Conservation (phyloP, 2,329 filamentous ascomycete species). For the Apiospora phragmitis region DNA sequence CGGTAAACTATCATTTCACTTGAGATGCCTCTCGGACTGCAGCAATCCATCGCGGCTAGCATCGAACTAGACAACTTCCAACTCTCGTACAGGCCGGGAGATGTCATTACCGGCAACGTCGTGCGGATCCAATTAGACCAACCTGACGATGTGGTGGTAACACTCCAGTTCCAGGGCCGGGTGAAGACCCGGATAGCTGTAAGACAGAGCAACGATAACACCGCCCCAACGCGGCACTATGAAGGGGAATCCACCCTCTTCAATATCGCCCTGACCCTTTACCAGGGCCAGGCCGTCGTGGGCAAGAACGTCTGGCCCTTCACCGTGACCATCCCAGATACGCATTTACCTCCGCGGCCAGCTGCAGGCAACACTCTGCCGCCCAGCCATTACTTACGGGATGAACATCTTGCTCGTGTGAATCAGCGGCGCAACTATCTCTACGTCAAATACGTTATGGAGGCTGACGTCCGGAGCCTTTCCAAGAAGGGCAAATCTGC, state of each 20-base stretch:
- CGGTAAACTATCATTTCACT: neutral
- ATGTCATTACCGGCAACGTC: slow-evolving; percentile 9
- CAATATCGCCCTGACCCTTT: slow-evolving; percentile 26
- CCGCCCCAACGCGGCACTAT: neutral
- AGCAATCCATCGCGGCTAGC: slow-evolving; percentile 13
- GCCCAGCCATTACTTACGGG: neutral
- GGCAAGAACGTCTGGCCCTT: slow-evolving; percentile 29
- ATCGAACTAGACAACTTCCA: slow-evolving; percentile 12
- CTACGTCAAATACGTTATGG: slow-evolving; percentile 38
- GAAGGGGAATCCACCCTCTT: slow-evolving; percentile 18
- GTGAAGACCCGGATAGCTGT: neutral
- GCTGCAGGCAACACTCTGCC: neutral
- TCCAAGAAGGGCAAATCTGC: neutral
- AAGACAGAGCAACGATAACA: neutral
- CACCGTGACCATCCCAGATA: slow-evolving; percentile 27
- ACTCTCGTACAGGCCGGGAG: slow-evolving; percentile 13
- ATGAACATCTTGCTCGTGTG: neutral
- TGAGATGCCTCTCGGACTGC: slow-evolving; percentile 2
- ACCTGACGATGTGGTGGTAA: slow-evolving; percentile 5
- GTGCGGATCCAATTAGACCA: slow-evolving; percentile 7
- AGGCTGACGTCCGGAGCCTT: slow-evolving; percentile 27
- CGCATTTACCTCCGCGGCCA: slow-evolving; percentile 4
- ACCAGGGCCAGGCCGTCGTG: neutral
- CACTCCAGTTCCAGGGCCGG: neutral
- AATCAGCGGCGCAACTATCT: slow-evolving; percentile 19